These are phyloP conservation scores for Ganoderma lucidum DNA, from an alignment of 1,284 basidiomycete species.

Conservation along the genomic window DNA sequence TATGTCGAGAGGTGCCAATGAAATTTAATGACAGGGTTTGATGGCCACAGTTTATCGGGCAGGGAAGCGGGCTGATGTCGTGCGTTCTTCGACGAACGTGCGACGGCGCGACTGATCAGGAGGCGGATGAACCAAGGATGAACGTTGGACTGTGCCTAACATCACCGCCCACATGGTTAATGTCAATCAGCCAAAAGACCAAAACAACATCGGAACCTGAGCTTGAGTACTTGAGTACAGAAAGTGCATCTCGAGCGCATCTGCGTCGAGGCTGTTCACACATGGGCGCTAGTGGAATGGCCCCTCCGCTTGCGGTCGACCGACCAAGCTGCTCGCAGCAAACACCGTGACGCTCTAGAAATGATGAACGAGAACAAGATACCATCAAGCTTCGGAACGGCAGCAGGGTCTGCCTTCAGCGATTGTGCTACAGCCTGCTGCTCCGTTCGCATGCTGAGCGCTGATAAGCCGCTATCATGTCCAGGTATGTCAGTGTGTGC, in stretches of 20 bases:
- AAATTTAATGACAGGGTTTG: background rate
- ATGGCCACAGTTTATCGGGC: background rate
- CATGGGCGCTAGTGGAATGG: too few relatives aligned
- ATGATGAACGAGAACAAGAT: conserved; percentile 9
- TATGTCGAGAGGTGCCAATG: background rate
- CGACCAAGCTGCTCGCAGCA: background rate
- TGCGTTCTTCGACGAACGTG: background rate
- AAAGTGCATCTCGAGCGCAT: too few relatives aligned
- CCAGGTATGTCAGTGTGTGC: background rate
- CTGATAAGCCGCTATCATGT: background rate
- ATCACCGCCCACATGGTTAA: too few relatives aligned
- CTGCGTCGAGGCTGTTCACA: too few relatives aligned
- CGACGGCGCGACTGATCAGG: background rate
- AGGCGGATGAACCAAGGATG: too few relatives aligned
- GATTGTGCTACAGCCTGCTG: background rate
- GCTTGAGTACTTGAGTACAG: too few relatives aligned
- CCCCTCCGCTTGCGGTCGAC: background rate
- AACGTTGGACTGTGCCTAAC: too few relatives aligned
- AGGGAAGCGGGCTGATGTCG: background rate
- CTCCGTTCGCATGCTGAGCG: background rate
- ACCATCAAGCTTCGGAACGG: conserved; percentile 2
- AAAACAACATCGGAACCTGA: too few relatives aligned
- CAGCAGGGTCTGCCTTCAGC: background rate
- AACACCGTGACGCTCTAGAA: background rate
- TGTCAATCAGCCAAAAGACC: background rate